Evolutionary conservation across 176 grass and related monocot genomes (phyloP), one percentile per base, ranked within the genome.

Genomic region (Ensete ventricosum): DNA sequence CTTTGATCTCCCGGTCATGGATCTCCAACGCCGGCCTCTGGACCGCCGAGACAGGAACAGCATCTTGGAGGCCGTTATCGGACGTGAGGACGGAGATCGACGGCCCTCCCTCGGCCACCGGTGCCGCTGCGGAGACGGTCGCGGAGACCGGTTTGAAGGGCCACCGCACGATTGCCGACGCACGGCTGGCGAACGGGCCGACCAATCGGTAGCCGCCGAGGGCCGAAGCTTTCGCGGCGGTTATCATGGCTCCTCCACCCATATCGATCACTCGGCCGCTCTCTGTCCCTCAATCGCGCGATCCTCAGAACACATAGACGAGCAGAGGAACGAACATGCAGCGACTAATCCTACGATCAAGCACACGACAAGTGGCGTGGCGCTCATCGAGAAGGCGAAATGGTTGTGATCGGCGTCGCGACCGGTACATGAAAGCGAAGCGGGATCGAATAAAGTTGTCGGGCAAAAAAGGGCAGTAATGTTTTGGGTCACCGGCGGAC

Each of bases 201-300:
- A 53, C 34, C 58, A n/a, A 19, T 76, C 79, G 59, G 88, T 59
- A 55, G 69, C 79, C 53, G 54, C 73, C 0, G 23, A 81, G 14
- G 62, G 54, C 63, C 2, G 62, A 75, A 14, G 91, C 77, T 89
- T 90, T 90, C 65, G 85, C 85, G 12, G 90, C 83, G 2, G 87
- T 90, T 83, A 87, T 76, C 79, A 96, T 88, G 25, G 86, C 81
- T 71, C 93, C 93, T 71, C 84, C 84, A 12, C 89, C 87, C 78
- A 58, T 69, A 27, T 60, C 59, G 25, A 0, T 29, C 54, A 51
- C 16, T n/a, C n/a, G 4, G 2, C 19, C 14, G 29, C 4, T 21
- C 53, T 12, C 26, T 3, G 7, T 53, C 54, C 1, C 2, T 9
- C 53, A 20, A 43, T 12, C 11, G 16, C 25, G 34, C 5, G 34